Conservation (phyloP, 805 yeast genomes). For the Maudiozyma saulgeensis region DNA sequence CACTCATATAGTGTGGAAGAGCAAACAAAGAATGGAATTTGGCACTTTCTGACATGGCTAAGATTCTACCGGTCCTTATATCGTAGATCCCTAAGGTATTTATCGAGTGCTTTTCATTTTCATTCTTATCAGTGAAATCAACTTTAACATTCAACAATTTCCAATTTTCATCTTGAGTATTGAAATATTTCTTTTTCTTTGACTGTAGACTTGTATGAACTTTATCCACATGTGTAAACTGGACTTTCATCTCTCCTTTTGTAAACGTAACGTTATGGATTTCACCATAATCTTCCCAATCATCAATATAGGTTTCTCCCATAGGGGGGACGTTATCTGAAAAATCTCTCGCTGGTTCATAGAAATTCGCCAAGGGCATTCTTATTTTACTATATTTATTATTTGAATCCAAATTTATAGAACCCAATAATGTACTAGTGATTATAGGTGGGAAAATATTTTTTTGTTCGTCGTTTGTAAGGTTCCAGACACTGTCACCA, state of each 20-base stretch:
- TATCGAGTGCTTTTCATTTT: conserved; percentile 41
- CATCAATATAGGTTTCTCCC: conserved; percentile 20
- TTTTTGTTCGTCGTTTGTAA: conserved; percentile 16
- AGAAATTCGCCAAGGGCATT: conserved; percentile 30
- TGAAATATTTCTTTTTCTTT: conserved; percentile 16
- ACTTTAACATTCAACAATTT: conserved; percentile 31
- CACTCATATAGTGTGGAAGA: conserved; percentile 40
- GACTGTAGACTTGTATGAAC: conserved; percentile 13
- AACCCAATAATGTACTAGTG: conserved; percentile 40
- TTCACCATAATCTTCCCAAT: conserved; percentile 16
- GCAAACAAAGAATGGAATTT: conserved; percentile 55
- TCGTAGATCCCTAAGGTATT: conserved; percentile 55
- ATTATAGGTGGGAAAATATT: conserved; percentile 35
- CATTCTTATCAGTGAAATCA: conserved; percentile 35
- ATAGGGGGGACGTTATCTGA: conserved; percentile 19
- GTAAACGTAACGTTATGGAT: conserved; percentile 24
- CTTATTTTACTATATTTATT: conserved; percentile 10
- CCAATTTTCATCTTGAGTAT: conserved; percentile 31
- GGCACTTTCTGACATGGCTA: conserved; percentile 51
- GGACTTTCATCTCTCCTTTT: conserved; percentile 19
- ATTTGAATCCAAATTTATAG: conserved; percentile 24
- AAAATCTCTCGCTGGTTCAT: conserved; percentile 23
- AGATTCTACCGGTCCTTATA: conserved; percentile 52
- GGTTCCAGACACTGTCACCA: conserved; percentile 41
- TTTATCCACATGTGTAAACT: conserved; percentile 16